Evolutionary conservation across 192 early-diverging fungal genomes (phyloP), one percentile per base, ranked within the genome.

Genomic region (Linnemannia exigua): DNA sequence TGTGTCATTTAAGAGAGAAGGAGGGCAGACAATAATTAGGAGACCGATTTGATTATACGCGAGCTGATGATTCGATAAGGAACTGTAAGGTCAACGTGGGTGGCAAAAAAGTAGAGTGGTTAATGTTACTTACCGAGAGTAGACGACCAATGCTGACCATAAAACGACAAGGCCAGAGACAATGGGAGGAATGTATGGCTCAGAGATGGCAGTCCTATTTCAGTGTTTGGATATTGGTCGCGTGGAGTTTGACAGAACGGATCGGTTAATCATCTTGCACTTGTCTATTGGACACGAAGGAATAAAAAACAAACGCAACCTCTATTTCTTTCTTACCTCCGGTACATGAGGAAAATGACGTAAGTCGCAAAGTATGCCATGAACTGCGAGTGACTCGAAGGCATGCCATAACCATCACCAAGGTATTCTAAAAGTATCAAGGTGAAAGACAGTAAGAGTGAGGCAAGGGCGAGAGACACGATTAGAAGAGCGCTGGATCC

Each of bases 391-490:
- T 97, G 96, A 41, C 91, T 92, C 12, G 93, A 95, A 14, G 96
- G 96, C 96, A 97, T 97, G 7, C 95, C 96, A 82, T 97, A 96
- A 11, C 94, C 95, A 19, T 88, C 87, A 3, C 94, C 93, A 37
- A 95, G 84, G 77, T 93, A 92, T 41, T 87, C 95, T 95, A 88
- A 20, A 70, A 37, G 54, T 20, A n/a, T n/a, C n/a, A n/a, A n/a
- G 19, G 19, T n/a, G 35, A n/a, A 19, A 44, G 14, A 4, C 46
- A 37, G 50, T 48, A 22, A 54, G 36, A 4, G 15, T 22, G 14
- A 63, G 51, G 33, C 28, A 35, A 68, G 35, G n/a, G n/a, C n/a
- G n/a, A n/a, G n/a, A n/a, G n/a, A n/a, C n/a, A n/a, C n/a, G n/a
- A n/a, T n/a, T n/a, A n/a, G n/a, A n/a, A n/a, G n/a, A n/a, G n/a